Percentiles rank a stretch among this genome's conserved stretches.
Conservation (phyloP, 768 basidiomycete species). For the Holtermanniella nyarrowii region DNA sequence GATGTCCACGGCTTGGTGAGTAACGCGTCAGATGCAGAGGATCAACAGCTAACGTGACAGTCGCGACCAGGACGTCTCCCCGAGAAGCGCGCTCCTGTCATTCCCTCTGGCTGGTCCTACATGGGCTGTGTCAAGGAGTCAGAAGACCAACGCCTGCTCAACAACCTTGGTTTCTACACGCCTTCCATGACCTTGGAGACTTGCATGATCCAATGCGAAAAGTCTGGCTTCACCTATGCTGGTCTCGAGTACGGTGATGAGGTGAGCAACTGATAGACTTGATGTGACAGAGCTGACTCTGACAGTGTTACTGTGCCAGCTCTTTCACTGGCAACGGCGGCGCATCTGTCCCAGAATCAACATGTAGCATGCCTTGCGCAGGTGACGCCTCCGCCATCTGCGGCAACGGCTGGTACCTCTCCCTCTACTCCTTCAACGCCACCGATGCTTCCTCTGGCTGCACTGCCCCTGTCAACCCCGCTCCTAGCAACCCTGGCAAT, state of each 20-base stretch:
- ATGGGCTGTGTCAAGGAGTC: slow-evolving; percentile 37
- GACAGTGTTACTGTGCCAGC: slow-evolving; percentile 39
- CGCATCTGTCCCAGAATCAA: slow-evolving; percentile 11
- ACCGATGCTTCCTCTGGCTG: slow-evolving; percentile 1
- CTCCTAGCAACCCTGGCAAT: slow-evolving; percentile 3
- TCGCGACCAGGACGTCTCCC: slow-evolving; percentile 27
- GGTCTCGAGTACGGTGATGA: slow-evolving; percentile 36
- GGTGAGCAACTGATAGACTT: slow-evolving; percentile 18
- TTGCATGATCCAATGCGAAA: slow-evolving; percentile 33
- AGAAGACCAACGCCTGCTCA: slow-evolving; percentile 25
- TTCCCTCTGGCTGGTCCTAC: slow-evolving; percentile 36
- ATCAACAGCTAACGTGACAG: slow-evolving; percentile 9
- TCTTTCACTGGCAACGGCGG: slow-evolving; percentile 27
- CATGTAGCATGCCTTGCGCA: slow-evolving; percentile 17
- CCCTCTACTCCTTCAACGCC: slow-evolving; percentile 29
- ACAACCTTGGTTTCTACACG: slow-evolving; percentile 32
- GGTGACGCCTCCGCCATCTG: slow-evolving; percentile 18
- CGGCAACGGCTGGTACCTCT: slow-evolving; percentile 25
- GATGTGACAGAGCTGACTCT: background rate
- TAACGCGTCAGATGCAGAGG: background rate
- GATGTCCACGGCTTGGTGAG: slow-evolving; percentile 31
- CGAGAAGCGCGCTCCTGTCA: slow-evolving; percentile 22
- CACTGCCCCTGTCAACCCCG: background rate
- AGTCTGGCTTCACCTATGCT: slow-evolving; percentile 26
- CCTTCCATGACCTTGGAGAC: slow-evolving; percentile 16